These are phyloP conservation scores for Peniophora sp. DNA, from an alignment of 1,284 basidiomycete species.

Conservation along the genomic window DNA sequence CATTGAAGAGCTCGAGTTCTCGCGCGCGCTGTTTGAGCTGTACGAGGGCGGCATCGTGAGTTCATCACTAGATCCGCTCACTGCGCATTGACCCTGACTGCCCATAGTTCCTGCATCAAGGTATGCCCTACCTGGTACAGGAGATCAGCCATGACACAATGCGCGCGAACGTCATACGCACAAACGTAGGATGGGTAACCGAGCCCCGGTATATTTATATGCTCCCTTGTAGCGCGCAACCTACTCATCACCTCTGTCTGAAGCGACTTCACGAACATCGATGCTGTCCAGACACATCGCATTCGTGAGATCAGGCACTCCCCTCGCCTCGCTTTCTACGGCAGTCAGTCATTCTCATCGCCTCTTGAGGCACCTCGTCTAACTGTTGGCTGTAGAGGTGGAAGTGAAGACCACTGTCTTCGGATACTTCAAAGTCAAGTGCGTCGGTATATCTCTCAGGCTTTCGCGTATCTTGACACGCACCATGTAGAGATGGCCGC, in stretches of 20 bases:
- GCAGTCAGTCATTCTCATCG: constrained; percentile 38
- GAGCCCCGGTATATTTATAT: constrained; percentile 55
- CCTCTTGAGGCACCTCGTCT: not conserved
- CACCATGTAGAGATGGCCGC: not conserved
- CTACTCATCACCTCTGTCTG: too few relatives aligned
- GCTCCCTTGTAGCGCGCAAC: too few relatives aligned
- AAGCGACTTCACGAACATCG: constrained; percentile 49
- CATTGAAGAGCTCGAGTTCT: constrained; percentile 83
- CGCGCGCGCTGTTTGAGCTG: constrained; percentile 79
- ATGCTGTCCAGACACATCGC: constrained; percentile 72
- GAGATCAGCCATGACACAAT: constrained; percentile 79
- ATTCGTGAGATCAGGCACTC: constrained; percentile 64
- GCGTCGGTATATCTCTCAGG: not conserved
- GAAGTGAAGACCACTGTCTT: constrained; percentile 70
- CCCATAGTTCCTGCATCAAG: constrained; percentile 74
- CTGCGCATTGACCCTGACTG: not conserved
- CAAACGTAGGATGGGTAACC: constrained; percentile 82
- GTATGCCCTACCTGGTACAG: constrained; percentile 65
- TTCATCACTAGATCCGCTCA: not conserved
- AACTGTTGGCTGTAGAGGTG: constrained; percentile 36
- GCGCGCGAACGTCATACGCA: constrained; percentile 60
- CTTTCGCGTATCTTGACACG: not conserved
- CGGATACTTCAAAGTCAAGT: constrained; percentile 34
- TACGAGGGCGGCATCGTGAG: constrained; percentile 73
- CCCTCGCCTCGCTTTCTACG: constrained; percentile 60